These are phyloP conservation scores for Magnaporthiopsis incrustans DNA, from an alignment of 2,329 filamentous ascomycete genomes.

Conservation along the genomic window DNA sequence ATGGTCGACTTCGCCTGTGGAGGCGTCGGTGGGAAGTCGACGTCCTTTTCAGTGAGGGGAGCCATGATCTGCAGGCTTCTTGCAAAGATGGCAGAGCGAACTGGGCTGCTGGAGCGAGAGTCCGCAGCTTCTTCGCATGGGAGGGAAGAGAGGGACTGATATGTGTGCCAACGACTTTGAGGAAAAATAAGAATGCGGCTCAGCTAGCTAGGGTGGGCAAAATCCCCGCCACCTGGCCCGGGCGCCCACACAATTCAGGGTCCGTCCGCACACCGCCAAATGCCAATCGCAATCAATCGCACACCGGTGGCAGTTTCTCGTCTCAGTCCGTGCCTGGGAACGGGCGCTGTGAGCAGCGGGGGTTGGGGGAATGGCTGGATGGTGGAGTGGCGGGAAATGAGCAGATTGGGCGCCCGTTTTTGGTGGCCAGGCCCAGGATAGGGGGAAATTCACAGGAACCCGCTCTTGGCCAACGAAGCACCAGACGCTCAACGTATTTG, in stretches of 20 bases:
- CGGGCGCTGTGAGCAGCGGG: too few relatives aligned
- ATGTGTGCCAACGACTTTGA: not conserved
- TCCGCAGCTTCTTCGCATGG: not conserved
- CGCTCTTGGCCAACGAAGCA: not conserved
- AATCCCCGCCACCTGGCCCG: not conserved
- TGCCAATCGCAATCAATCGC: not conserved
- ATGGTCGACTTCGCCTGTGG: conserved; percentile 39
- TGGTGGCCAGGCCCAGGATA: not conserved
- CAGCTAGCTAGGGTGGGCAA: not conserved
- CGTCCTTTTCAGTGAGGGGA: conserved; percentile 5
- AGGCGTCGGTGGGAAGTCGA: conserved; percentile 58
- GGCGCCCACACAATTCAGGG: not conserved
- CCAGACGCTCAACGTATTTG: not conserved
- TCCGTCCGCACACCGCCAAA: not conserved
- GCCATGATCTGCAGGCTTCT: conserved; percentile 2
- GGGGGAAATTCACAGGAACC: not conserved
- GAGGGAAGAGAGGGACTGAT: not conserved
- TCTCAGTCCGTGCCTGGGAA: too few relatives aligned
- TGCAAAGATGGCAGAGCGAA: not conserved
- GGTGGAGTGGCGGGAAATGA: not conserved
- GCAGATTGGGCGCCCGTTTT: not conserved
- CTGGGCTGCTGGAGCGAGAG: not conserved
- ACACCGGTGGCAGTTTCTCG: conserved; percentile 3
- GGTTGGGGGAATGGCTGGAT: not conserved
- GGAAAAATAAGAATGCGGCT: conserved; percentile 2